Conservation (phyloP, 495 filamentous ascomycete species). For the Lichenothelia convexa region DNA sequence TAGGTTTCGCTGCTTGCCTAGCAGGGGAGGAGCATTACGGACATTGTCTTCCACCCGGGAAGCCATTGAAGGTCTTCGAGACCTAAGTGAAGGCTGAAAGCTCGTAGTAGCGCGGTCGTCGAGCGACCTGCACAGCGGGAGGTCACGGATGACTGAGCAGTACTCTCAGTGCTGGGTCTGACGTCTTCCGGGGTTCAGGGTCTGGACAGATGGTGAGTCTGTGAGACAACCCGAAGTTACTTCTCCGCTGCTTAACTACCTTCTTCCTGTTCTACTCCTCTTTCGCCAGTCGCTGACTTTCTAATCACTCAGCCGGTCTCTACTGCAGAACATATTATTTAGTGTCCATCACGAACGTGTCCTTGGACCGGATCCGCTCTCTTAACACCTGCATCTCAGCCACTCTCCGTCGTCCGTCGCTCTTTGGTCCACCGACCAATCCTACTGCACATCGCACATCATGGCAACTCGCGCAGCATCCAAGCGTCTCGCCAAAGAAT, state of each 20-base stretch:
- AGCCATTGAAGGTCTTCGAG: slow-evolving; percentile 26
- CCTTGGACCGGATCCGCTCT: not conserved
- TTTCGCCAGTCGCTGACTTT: not conserved
- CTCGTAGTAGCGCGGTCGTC: not conserved
- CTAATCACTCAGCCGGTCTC: too few relatives aligned
- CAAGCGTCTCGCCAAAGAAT: slow-evolving; percentile 65
- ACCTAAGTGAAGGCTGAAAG: not conserved
- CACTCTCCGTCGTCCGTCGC: not conserved
- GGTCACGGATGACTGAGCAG: too few relatives aligned
- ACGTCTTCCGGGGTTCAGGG: not conserved
- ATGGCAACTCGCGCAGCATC: slow-evolving; percentile 23
- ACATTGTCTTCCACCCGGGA: slow-evolving; percentile 34
- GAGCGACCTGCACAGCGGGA: not conserved
- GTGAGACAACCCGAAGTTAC: too few relatives aligned
- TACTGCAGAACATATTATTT: too few relatives aligned
- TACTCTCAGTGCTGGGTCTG: not conserved
- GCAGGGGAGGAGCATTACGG: slow-evolving; percentile 7
- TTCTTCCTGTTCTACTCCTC: not conserved
- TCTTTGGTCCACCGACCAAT: not conserved
- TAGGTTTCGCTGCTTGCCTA: too few relatives aligned
- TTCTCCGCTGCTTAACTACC: too few relatives aligned
- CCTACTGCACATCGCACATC: slow-evolving; percentile 1
- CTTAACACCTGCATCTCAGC: not conserved
- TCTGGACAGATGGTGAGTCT: too few relatives aligned
- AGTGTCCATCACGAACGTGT: not conserved